Conservation (phyloP, 2,329 filamentous ascomycete genomes). For the Fusarium dlaminii region DNA sequence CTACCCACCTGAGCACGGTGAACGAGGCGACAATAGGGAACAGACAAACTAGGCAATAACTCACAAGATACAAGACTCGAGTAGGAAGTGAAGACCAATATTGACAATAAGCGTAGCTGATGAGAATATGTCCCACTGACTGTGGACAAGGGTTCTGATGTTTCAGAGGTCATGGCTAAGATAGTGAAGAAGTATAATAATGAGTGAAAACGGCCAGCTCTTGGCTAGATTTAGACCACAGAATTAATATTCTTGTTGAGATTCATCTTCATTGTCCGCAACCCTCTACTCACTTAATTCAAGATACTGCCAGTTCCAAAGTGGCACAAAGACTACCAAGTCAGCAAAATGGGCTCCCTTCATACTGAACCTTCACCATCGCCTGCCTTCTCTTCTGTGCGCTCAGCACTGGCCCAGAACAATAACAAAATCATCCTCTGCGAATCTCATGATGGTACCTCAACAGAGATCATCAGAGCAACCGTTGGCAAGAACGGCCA, state of each 20-base stretch:
- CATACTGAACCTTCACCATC: not conserved
- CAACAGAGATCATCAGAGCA: slow-evolving; percentile 13
- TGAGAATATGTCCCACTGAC: not conserved
- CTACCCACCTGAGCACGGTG: not conserved
- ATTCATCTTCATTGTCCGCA: not conserved
- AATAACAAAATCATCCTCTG: not conserved
- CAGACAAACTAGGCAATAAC: not conserved
- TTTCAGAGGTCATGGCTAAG: not conserved
- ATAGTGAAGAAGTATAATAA: not conserved
- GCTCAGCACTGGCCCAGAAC: not conserved
- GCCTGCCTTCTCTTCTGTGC: not conserved
- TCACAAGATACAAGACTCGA: not conserved
- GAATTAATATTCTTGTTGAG: not conserved
- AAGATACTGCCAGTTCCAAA: not conserved
- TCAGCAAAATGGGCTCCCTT: not conserved
- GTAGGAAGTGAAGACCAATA: not conserved
- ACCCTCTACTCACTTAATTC: not conserved
- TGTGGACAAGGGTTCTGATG: not conserved
- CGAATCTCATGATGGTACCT: slow-evolving; percentile 9
- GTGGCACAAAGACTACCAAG: no score
- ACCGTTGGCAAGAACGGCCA: slow-evolving; percentile 10
- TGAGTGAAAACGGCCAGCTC: not conserved
- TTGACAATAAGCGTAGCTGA: not conserved
- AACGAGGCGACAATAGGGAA: not conserved
- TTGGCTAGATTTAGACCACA: not conserved